Conservation (phyloP, 148 eudicot genomes). For the Rhododendron vialii region DNA sequence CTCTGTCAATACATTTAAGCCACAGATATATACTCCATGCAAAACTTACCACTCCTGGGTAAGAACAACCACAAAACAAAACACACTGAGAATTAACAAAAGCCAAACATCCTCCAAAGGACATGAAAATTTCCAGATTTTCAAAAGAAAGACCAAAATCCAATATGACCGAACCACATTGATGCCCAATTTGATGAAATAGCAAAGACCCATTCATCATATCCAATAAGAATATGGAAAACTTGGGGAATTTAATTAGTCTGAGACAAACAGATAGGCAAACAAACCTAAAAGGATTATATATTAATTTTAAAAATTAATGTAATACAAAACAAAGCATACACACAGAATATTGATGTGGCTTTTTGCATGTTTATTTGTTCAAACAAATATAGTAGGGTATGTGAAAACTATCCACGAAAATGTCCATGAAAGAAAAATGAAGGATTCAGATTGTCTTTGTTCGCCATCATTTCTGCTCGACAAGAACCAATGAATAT, state of each 20-base stretch:
- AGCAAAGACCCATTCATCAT: background rate
- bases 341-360: background rate
- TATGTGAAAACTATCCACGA: too few species aligned
- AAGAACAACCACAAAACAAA: conserved; percentile 17
- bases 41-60: conserved; percentile 16
- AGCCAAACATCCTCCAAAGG: background rate
- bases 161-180: background rate
- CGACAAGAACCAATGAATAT: background rate
- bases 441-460: too few species aligned
- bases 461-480: background rate
- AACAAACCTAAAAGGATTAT: background rate
- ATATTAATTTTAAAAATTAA: background rate
- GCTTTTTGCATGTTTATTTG: too few species aligned
- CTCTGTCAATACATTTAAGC: conserved; percentile 9
- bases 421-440: too few species aligned
- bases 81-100: background rate
- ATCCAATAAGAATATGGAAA: background rate
- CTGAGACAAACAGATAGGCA: background rate
- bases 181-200: background rate
- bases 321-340: too few species aligned
- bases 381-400: too few species aligned
- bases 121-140: background rate
- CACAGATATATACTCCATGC: conserved; percentile 8
- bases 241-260: background rate
- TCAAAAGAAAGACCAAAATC: background rate